Conservation (phyloP, 2,329 filamentous ascomycete species). For the Trichoderma pleuroti region DNA sequence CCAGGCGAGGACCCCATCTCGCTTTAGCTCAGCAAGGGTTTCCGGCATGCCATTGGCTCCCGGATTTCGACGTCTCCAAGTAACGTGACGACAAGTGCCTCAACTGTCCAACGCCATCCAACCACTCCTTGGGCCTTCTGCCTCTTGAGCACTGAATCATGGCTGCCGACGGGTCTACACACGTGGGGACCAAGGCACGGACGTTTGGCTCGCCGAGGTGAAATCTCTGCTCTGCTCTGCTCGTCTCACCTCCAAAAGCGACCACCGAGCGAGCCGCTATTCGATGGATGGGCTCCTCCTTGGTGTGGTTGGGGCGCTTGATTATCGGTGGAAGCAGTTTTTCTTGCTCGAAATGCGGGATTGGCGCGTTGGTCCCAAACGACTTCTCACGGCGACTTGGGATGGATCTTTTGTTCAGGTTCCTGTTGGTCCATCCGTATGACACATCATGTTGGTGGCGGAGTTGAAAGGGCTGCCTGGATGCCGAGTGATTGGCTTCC, state of each 20-base stretch:
- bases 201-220: constrained; percentile 6
- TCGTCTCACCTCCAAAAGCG: neutral
- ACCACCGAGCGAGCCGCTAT: constrained; percentile 2
- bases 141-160: constrained; percentile 5
- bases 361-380: constrained; percentile 27
- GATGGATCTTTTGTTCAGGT: constrained; percentile 4
- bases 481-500: constrained; percentile 10
- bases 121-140: neutral
- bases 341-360: constrained; percentile 26
- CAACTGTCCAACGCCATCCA: neutral
- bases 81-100: constrained; percentile 32
- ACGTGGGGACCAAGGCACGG: constrained; percentile 1
- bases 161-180: neutral
- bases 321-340: neutral
- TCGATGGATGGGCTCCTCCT: neutral
- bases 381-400: neutral
- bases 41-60: constrained; percentile 33
- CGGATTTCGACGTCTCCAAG: constrained; percentile 29
- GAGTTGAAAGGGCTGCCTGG: neutral
- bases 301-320: constrained; percentile 14
- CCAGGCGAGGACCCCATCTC: neutral
- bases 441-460: neutral
- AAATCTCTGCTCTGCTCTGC: neutral
- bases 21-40: constrained; percentile 31
- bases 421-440: constrained; percentile 14